Evolutionary conservation across 2,329 filamentous ascomycete species (phyloP).

Genomic region (Colletotrichum chrysophilum): DNA sequence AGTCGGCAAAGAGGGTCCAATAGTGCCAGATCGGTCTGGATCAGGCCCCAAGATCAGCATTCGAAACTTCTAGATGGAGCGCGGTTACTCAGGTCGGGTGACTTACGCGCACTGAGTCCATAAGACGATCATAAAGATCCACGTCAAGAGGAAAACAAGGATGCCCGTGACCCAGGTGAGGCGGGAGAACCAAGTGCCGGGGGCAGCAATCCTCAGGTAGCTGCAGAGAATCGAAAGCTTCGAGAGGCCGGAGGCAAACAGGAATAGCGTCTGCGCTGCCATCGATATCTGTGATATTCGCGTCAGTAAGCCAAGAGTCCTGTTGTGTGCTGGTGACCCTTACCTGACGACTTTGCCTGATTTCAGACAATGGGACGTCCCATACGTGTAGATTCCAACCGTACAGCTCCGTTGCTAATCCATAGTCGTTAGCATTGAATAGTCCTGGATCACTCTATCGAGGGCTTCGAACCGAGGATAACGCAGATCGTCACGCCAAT

Average conservation of each 20-base stretch:
- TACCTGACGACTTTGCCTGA: conserved; percentile 30
- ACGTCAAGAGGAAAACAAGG: conserved; percentile 31
- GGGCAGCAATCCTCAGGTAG: conserved; percentile 43
- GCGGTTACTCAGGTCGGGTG: neutral
- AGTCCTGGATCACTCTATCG: fast-evolving
- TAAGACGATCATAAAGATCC: conserved; percentile 37
- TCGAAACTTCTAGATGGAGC: too few species aligned
- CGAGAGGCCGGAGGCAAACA: conserved; percentile 40
- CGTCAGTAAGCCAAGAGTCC: neutral
- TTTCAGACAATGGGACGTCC: conserved; percentile 33
- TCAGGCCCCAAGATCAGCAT: neutral
- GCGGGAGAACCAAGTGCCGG: conserved; percentile 35
- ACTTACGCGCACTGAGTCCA: conserved; percentile 42
- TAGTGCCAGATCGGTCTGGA: conserved; percentile 28
- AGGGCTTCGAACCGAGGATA: conserved; percentile 26
- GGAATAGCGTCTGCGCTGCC: conserved; percentile 42
- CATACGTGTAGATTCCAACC: conserved; percentile 44
- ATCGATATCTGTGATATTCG: conserved; percentile 37
- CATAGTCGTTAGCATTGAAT: neutral
- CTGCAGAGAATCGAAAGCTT: conserved; percentile 45
- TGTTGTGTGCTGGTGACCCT: fast-evolving
- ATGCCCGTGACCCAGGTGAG: conserved; percentile 32
- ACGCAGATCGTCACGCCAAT: conserved; percentile 37
- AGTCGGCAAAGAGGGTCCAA: conserved; percentile 27
- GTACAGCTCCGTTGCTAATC: conserved; percentile 33